Conservation (phyloP, 176 grass and related monocot genomes). For the Urochloa ruziziensis region DNA sequence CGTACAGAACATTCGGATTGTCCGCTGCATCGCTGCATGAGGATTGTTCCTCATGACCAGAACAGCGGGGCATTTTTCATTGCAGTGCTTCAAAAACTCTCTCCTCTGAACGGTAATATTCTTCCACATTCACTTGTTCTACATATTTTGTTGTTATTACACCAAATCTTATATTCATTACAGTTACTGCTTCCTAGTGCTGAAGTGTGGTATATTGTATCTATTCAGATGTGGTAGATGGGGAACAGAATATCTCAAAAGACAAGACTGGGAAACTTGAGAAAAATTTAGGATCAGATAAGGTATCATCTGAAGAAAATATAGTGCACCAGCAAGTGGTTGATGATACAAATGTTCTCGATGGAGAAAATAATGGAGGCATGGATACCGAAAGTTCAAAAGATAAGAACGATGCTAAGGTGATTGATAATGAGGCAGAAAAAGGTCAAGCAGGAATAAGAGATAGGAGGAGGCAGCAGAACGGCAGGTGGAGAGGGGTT, state of each 20-base stretch:
- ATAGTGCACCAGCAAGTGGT: slow-evolving; percentile 17
- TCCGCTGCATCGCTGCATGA: slow-evolving; percentile 78
- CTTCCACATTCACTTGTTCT: neutral
- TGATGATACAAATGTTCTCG: slow-evolving; percentile 34
- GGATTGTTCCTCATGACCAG: slow-evolving; percentile 96
- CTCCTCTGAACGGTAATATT: slow-evolving; percentile 57
- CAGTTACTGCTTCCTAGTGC: neutral
- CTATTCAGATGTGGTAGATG: slow-evolving; percentile 49
- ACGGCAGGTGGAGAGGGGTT: slow-evolving; percentile 82
- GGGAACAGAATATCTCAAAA: slow-evolving; percentile 20
- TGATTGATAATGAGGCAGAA: slow-evolving; percentile 37
- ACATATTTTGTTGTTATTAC: slow-evolving; percentile 1
- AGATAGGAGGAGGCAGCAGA: slow-evolving; percentile 43
- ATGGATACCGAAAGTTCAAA: slow-evolving; percentile 26
- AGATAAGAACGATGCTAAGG: slow-evolving; percentile 40
- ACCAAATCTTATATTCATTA: neutral
- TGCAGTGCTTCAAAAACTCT: slow-evolving; percentile 81
- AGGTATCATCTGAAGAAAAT: slow-evolving; percentile 40
- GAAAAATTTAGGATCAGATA: slow-evolving; percentile 27
- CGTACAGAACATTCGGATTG: slow-evolving; percentile 66
- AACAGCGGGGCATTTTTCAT: slow-evolving; percentile 97
- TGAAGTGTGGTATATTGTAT: neutral
- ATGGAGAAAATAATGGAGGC: slow-evolving; percentile 36
- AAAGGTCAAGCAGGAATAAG: slow-evolving; percentile 47
- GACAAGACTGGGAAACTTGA: slow-evolving; percentile 26